Percentiles rank a stretch among this genome's conserved stretches.
Conservation (phyloP, 192 early-diverging fungal species). For the Linderina pennispora region DNA sequence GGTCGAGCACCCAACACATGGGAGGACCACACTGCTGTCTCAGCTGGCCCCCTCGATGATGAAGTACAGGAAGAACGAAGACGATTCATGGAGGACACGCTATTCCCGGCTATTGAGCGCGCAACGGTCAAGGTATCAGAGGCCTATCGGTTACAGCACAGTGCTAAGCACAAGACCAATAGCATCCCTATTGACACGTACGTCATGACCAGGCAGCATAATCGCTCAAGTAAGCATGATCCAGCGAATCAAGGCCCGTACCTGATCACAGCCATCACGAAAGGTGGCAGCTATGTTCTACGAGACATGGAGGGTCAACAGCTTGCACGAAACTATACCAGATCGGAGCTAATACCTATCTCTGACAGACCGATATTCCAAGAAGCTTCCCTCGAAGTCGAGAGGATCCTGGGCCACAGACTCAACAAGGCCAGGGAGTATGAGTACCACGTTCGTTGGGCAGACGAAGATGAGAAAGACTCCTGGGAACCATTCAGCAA, state of each 20-base stretch:
- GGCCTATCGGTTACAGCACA: slow-evolving; percentile 1
- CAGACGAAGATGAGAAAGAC: background rate
- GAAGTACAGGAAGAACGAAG: background rate
- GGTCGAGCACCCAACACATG: slow-evolving; percentile 20
- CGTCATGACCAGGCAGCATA: slow-evolving; percentile 11
- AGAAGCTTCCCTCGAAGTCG: slow-evolving; percentile 13
- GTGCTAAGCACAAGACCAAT: slow-evolving; percentile 11
- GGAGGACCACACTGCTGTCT: slow-evolving; percentile 15
- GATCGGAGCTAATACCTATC: slow-evolving; percentile 10
- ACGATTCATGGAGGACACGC: slow-evolving; percentile 1
- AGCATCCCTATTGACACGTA: slow-evolving; percentile 1
- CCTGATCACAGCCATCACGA: slow-evolving; percentile 6
- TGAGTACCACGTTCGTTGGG: background rate
- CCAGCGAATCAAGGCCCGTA: slow-evolving; percentile 19
- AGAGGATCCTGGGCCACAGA: slow-evolving; percentile 6
- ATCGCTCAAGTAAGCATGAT: slow-evolving; percentile 2
- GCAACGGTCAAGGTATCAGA: background rate
- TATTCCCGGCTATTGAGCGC: background rate
- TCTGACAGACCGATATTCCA: slow-evolving; percentile 2
- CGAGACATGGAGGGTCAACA: slow-evolving; percentile 13
- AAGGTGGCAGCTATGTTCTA: slow-evolving; percentile 13
- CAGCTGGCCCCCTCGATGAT: background rate
- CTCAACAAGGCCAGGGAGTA: background rate
- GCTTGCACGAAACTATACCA: slow-evolving; percentile 10
- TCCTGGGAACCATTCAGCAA: background rate